phyloP scores from a whole-genome alignment of 1,139 yeast genomes.

The Pichia sp. region DNA sequence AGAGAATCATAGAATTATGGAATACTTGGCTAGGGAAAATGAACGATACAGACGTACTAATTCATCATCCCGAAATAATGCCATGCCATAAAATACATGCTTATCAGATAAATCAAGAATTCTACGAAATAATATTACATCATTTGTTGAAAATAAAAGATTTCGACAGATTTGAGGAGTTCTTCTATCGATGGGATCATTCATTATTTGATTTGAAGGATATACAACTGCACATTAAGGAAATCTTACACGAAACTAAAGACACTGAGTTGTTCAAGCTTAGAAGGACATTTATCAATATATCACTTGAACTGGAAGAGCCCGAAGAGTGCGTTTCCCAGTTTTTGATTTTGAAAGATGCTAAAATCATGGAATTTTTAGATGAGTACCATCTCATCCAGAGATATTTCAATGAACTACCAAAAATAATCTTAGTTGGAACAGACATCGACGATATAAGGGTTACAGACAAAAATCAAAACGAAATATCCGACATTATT shows the following conservation, averaged over 20 bases:
- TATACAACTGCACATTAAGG: constrained; percentile 43
- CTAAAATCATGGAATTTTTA: constrained; percentile 48
- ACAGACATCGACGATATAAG: constrained; percentile 28
- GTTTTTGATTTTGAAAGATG: constrained; percentile 46
- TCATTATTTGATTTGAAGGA: constrained; percentile 41
- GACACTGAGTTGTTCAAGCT: constrained; percentile 21
- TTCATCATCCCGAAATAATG: constrained; percentile 40
- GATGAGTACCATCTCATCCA: constrained; percentile 53
- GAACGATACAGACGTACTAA: constrained; percentile 39
- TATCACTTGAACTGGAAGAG: constrained; percentile 51
- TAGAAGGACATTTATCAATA: constrained; percentile 43
- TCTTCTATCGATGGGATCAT: constrained; percentile 51
- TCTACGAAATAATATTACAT: constrained; percentile 47
- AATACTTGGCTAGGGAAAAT: constrained; percentile 53
- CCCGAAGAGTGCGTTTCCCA: constrained; percentile 60
- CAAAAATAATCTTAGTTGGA: constrained; percentile 43
- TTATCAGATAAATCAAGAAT: constrained; percentile 24
- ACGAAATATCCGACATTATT: neutral
- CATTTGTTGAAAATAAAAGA: constrained; percentile 38
- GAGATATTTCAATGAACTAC: constrained; percentile 40
- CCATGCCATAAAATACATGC: constrained; percentile 31
- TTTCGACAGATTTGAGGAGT: constrained; percentile 30
- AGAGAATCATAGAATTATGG: constrained; percentile 48
- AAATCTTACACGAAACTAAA: constrained; percentile 24
- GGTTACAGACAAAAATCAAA: constrained; percentile 34